Evolutionary conservation across 306 rosid species (phyloP), one percentile per base, ranked within the genome.

Genomic region (Clitoria ternatea): DNA sequence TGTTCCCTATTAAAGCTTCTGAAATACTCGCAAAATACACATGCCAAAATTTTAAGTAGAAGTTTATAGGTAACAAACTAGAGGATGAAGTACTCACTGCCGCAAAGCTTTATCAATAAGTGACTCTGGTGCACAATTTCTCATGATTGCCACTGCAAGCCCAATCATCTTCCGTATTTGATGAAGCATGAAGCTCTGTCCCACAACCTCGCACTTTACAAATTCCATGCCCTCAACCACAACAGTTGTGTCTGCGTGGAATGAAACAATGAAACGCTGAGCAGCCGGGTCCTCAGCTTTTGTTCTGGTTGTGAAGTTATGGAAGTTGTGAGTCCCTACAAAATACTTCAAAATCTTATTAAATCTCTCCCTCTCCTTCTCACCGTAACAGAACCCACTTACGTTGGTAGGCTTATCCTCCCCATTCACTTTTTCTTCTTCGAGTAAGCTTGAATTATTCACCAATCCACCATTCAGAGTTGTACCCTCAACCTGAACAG

Each of bases 171-270:
- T 89, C 56, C 97, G 83, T 67, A 93, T 93, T 76, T 93, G 98
- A 84, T 93, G 97, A 84, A 90, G 98, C 97, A 93, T 93, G 90
- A 93, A 93, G 84, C 98, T 93, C 83, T 93, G 96, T 30, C 98
- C 98, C 72, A 88, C 88, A 70, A 93, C 91, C 71, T 85, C 98
- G 43, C 98, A 93, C 83, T 88, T 93, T 4, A 88, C 89, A 68
- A 93, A 90, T 22, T 87, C 92, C 61, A 90, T 84, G 39, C 90
- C 98, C 24, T 84, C 88, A 45, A 93, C 89, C 1, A 62, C 73
- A 14, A 85, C 62, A 2, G 49, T 44, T 14, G 86, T 79, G 44
- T 76, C 76, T 2, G 98, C 94, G 1, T 80, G 45, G 47, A 90
- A 93, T 15, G 97, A 85, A 83, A 93, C 37, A 30, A 93, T 93